A percentile compares a stretch with the other conserved stretches of the same genome.
phyloP scores from a whole-genome alignment of 257 asterid genomes.

The Leptodermis oblonga region DNA sequence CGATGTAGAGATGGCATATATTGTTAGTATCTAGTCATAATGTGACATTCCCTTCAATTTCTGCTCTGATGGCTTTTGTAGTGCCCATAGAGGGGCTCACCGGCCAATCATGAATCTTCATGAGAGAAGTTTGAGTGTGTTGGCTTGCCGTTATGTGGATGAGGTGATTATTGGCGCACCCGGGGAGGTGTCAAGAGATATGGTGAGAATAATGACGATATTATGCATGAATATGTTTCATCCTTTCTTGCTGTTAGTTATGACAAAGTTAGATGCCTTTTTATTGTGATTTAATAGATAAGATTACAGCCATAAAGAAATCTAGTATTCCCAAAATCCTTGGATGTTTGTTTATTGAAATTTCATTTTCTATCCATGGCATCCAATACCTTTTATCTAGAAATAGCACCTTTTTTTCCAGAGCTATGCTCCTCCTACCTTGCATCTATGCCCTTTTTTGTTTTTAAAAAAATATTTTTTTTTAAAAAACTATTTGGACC shows the following conservation, averaged over 20 bases:
- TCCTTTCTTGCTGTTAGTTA: not conserved
- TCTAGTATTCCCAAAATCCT: not conserved
- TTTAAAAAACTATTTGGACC: no score
- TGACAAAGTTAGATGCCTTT: not conserved
- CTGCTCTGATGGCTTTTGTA: slow-evolving; percentile 36
- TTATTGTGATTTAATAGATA: not conserved
- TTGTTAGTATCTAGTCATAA: not conserved
- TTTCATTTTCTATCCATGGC: not conserved
- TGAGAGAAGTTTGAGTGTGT: slow-evolving; percentile 96
- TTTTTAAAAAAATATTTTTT: no score
- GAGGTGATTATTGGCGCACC: slow-evolving; percentile 99
- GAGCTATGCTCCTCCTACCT: no score
- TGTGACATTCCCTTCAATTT: not conserved
- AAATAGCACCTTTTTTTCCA: no score
- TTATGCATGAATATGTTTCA: slow-evolving; percentile 16
- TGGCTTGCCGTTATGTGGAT: slow-evolving; percentile 94
- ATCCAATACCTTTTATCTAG: not conserved
- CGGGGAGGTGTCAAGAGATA: slow-evolving; percentile 91
- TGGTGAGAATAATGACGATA: slow-evolving; percentile 40
- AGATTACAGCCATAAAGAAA: not conserved
- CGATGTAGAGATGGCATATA: not conserved
- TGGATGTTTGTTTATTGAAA: not conserved
- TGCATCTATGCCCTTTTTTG: no score
- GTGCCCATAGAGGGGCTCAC: slow-evolving; percentile 89
- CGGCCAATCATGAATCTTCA: slow-evolving; percentile 99